Evolutionary conservation across 31 red algal genomes (phyloP), one percentile per base, ranked within the genome.

Genomic region (Endocladia muricata): DNA sequence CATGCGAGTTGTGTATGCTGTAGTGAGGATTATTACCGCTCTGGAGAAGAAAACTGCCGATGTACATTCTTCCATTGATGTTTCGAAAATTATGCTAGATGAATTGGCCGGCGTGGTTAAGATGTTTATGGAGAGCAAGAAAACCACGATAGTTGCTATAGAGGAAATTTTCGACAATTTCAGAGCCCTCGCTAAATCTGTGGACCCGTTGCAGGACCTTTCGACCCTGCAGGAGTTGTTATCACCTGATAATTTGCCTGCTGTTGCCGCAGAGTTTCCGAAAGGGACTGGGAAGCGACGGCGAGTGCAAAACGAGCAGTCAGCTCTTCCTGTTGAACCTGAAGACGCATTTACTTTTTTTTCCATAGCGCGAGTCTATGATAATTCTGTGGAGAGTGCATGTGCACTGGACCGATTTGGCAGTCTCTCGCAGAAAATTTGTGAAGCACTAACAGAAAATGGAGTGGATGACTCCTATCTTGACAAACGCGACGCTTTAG

Each of bases 151-250:
- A 68, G 76, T 89, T 0, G 52, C 56, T 21, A 89, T 89, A 28
- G 85, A 89, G 44, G 21, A 61, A 13, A 76, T 76, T 58, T 89
- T 89, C 62, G 85, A 89, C 13, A 89, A 78, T 58, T 89, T 89
- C 36, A n/a, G 44, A 4, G 57, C 42, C 3, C 76, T 40, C 1
- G 61, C 76, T 33, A 40, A 11, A 31, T 55, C 57, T 34, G 70
- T 55, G 13, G 44, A 49, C 15, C 42, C 33, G 9, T 58, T 40
- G 23, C 38, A 55, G 28, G 43, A 74, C 26, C 4, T 33, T 22
- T 40, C 56, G 31, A 61, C 52, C 44, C 54, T 81, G 54, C 68
- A 76, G 21, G 19, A 49, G 3, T 54, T 81, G 1, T 41, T 89
- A 4, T 76, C 68, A n/a, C 59, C 76, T 15, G 85, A 79, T 35